Evolutionary conservation across 441 rosid genomes (phyloP).

Genomic region (Euphorbia schlechtendalii): DNA sequence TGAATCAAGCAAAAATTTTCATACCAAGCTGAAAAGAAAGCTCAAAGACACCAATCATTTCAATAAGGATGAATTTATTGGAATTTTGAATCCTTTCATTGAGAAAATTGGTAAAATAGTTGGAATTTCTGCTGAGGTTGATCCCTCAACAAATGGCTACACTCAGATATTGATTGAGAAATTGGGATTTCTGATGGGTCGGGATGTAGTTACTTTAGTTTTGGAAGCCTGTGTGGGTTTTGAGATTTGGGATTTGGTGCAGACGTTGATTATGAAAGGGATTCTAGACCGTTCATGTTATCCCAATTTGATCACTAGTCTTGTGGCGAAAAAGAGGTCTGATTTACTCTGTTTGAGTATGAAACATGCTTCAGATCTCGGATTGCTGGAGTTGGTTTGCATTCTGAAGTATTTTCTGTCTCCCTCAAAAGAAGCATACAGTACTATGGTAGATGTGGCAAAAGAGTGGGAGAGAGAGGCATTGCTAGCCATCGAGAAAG

Average conservation of each 20-base stretch:
- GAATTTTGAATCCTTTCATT: conserved; percentile 45
- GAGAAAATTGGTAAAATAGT: conserved; percentile 37
- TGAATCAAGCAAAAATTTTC: conserved; percentile 41
- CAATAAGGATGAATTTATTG: conserved; percentile 36
- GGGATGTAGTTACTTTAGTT: conserved; percentile 49
- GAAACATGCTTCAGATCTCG: conserved; percentile 56
- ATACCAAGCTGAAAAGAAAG: conserved; percentile 42
- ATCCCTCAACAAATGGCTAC: conserved; percentile 23
- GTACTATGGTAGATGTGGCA: conserved; percentile 49
- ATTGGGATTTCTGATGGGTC: conserved; percentile 43
- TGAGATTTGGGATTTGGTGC: conserved; percentile 65
- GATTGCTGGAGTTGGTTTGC: conserved; percentile 48
- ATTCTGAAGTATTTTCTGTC: conserved; percentile 67
- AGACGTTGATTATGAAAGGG: conserved; percentile 40
- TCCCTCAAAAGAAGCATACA: conserved; percentile 53
- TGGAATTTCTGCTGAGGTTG: conserved; percentile 30
- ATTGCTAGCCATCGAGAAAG: conserved; percentile 47
- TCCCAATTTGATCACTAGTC: conserved; percentile 40
- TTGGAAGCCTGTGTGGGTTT: conserved; percentile 57
- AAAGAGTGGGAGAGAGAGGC: conserved; percentile 69
- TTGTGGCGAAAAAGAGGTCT: conserved; percentile 50
- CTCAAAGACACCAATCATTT: conserved; percentile 53
- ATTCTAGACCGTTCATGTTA: conserved; percentile 42
- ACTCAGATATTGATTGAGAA: conserved; percentile 36
- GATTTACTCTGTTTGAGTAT: conserved; percentile 60